A percentile compares a stretch with the other conserved stretches of the same genome.
phyloP scores from a whole-genome alignment of 108 stramenopile genomes.

The Fragilariopsis cylindrus region DNA sequence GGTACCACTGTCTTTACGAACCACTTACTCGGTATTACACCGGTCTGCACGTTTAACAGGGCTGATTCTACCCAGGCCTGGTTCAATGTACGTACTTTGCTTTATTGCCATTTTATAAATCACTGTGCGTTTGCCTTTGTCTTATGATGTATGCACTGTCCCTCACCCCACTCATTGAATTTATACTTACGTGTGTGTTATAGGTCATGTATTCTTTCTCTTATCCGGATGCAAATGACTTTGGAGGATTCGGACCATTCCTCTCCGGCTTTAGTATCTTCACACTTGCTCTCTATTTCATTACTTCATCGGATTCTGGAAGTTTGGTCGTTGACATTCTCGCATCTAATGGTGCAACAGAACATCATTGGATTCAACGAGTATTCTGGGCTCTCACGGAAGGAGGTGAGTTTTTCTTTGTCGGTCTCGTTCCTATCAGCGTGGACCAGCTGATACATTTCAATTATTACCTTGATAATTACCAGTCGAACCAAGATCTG shows the following conservation, averaged over 20 bases:
- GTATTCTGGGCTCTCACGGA: constrained; percentile 67
- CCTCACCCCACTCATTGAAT: too few species aligned
- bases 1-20: constrained; percentile 38
- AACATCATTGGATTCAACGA: constrained; percentile 56
- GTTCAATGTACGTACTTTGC: constrained; percentile 46
- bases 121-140: too few species aligned
- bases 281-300: constrained; percentile 53
- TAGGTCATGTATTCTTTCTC: constrained; percentile 36
- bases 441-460: constrained; percentile 6
- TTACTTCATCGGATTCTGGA: constrained; percentile 71
- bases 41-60: constrained; percentile 44
- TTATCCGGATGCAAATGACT: constrained; percentile 34
- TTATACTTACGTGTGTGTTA: background rate
- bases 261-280: constrained; percentile 42
- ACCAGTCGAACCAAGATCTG: background rate
- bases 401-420: constrained; percentile 42
- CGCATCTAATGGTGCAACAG: constrained; percentile 54
- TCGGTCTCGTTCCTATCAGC: constrained; percentile 26
- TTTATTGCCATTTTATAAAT: background rate
- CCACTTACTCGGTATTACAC: constrained; percentile 43
- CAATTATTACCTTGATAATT: too few species aligned
- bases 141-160: too few species aligned
- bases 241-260: constrained; percentile 50
- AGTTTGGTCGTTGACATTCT: constrained; percentile 63
- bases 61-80: constrained; percentile 30